Evolutionary conservation across 2,329 filamentous ascomycete genomes (phyloP).

Genomic region (Ustilaginoidea virens): DNA sequence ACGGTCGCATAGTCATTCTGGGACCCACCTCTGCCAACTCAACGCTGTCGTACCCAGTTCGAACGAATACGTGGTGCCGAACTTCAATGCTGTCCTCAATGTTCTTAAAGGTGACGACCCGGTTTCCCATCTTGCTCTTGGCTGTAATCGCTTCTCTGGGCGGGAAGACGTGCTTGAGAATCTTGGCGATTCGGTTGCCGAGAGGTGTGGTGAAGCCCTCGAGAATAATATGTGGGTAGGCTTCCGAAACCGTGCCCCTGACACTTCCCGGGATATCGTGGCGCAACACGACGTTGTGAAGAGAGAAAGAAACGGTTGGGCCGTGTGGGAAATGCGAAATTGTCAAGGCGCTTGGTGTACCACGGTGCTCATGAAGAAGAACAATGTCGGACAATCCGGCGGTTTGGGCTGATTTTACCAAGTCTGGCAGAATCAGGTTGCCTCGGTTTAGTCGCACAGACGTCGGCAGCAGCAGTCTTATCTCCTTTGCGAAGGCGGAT

Average conservation of each 20-base stretch:
- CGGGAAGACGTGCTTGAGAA: constrained; percentile 88
- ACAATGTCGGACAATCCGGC: constrained; percentile 74
- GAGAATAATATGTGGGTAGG: constrained; percentile 89
- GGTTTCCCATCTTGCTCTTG: constrained; percentile 64
- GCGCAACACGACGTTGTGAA: constrained; percentile 85
- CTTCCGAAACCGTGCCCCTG: constrained; percentile 78
- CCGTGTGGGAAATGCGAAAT: constrained; percentile 80
- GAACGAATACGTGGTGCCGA: constrained; percentile 69
- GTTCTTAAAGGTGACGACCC: constrained; percentile 89
- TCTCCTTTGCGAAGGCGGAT: constrained; percentile 84
- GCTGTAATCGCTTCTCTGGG: constrained; percentile 62
- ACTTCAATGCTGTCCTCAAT: constrained; percentile 90
- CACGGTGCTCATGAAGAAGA: constrained; percentile 81
- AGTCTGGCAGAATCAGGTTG: constrained; percentile 72
- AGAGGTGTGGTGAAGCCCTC: constrained; percentile 78
- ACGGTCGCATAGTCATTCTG: constrained; percentile 91
- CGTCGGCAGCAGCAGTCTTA: constrained; percentile 69
- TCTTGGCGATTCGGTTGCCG: constrained; percentile 71
- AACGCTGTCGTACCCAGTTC: constrained; percentile 78
- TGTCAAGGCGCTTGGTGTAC: constrained; percentile 79
- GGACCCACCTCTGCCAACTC: constrained; percentile 84
- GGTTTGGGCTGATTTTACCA: constrained; percentile 67
- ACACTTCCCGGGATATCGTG: constrained; percentile 84
- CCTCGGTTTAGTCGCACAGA: constrained; percentile 81
- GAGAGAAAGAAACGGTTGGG: constrained; percentile 62